phyloP scores from a whole-genome alignment of 805 yeast species.

The Schizosaccharomyces lindneri region DNA sequence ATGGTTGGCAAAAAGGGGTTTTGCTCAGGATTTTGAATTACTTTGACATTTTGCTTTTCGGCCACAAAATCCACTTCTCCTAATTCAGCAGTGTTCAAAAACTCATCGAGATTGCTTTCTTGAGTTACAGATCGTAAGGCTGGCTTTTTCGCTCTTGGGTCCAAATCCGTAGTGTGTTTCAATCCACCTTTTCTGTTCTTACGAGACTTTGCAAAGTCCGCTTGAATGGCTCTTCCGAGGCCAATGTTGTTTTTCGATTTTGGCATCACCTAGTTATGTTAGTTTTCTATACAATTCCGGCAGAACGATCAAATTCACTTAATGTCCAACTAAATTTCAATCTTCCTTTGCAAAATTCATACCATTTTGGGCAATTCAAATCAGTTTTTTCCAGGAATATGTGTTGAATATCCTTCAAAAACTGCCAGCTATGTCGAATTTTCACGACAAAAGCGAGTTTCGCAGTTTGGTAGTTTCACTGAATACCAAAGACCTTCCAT shows the following conservation, averaged over 20 bases:
- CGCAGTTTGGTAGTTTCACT: too few relatives aligned
- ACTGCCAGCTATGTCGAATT: too few relatives aligned
- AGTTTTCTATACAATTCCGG: too few relatives aligned
- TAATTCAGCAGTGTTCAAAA: constrained; percentile 78
- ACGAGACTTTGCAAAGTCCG: background rate
- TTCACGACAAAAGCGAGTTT: too few relatives aligned
- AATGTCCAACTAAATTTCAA: too few relatives aligned
- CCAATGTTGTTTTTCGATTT: background rate
- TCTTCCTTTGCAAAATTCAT: too few relatives aligned
- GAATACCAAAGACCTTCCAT: too few relatives aligned
- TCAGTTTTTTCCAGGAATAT: too few relatives aligned
- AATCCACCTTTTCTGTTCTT: background rate
- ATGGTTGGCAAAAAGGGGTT: constrained; percentile 38
- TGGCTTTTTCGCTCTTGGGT: constrained; percentile 56
- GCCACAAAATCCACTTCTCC: constrained; percentile 94
- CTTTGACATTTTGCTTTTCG: constrained; percentile 61
- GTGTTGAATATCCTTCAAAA: too few relatives aligned
- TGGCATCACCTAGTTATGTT: background rate
- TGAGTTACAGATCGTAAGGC: constrained; percentile 84
- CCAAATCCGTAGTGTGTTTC: constrained; percentile 13
- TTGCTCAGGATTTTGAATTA: constrained; percentile 37
- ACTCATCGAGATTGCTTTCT: constrained; percentile 81
- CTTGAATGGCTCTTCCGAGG: background rate
- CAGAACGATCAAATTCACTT: too few relatives aligned
- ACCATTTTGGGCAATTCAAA: too few relatives aligned